These are phyloP conservation scores for Heritiera littoralis DNA, from an alignment of 345 rosid genomes.

Conservation along the genomic window DNA sequence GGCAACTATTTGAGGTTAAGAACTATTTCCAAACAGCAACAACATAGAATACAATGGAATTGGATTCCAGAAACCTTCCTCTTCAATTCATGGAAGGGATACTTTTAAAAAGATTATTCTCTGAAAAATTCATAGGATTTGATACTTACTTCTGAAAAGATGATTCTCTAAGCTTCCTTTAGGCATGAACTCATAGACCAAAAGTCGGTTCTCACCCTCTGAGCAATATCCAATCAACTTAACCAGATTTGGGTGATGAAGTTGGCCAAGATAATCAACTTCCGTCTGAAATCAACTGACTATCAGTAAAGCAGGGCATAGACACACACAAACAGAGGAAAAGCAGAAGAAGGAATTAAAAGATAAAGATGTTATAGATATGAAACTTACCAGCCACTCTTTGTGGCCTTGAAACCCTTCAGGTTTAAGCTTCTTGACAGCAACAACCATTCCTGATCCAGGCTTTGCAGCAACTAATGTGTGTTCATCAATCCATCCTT, in stretches of 20 bases:
- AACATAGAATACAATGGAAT: neutral
- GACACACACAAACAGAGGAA: neutral
- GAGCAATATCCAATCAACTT: conserved; percentile 85
- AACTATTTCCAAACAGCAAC: neutral
- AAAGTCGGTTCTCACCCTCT: conserved; percentile 79
- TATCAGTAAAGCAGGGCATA: conserved; percentile 24
- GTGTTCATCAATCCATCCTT: conserved; percentile 95
- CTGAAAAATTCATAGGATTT: conserved; percentile 6
- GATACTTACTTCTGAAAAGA: conserved; percentile 59
- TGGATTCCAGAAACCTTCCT: conserved; percentile 12
- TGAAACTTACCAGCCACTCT: conserved; percentile 85
- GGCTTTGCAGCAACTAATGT: conserved; percentile 68
- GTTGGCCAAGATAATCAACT: conserved; percentile 95
- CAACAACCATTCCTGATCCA: conserved; percentile 91
- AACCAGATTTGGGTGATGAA: conserved; percentile 89
- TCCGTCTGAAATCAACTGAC: conserved; percentile 70
- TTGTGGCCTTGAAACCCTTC: conserved; percentile 99
- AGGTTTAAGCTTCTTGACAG: conserved; percentile 91
- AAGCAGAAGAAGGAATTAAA: neutral
- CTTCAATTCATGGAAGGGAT: neutral
- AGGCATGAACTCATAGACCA: conserved; percentile 94
- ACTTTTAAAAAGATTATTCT: conserved; percentile 6
- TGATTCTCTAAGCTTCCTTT: conserved; percentile 94
- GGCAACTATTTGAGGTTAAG: neutral
- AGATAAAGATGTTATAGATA: conserved; percentile 8